These are phyloP conservation scores for Mycena olivaceomarginata DNA, from an alignment of 768 basidiomycete genomes.

Conservation along the genomic window DNA sequence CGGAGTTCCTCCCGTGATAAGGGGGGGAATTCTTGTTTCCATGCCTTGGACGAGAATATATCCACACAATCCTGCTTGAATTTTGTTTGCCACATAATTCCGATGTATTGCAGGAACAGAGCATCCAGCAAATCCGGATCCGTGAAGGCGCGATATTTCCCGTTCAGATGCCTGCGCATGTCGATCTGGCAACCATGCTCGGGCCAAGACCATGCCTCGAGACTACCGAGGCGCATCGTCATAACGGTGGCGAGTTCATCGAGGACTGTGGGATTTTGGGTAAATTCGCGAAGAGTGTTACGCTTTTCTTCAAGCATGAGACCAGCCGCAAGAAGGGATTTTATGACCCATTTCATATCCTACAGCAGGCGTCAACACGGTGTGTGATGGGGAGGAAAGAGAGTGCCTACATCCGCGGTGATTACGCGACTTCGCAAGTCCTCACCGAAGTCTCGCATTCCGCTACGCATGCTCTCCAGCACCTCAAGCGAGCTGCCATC, in stretches of 20 bases:
- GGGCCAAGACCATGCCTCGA: constrained; percentile 68
- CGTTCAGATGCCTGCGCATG: constrained; percentile 68
- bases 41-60: constrained; percentile 59
- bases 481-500: constrained; percentile 50
- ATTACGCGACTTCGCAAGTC: neutral
- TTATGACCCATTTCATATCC: constrained; percentile 16
- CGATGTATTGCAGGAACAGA: constrained; percentile 66
- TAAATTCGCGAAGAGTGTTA: constrained; percentile 14
- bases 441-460: constrained; percentile 46
- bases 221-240: constrained; percentile 64
- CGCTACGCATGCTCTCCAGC: constrained; percentile 54
- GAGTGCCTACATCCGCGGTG: neutral
- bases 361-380: neutral
- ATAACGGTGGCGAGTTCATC: constrained; percentile 60
- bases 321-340: neutral
- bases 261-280: neutral
- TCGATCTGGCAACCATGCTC: constrained; percentile 62
- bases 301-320: constrained; percentile 12
- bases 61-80: constrained; percentile 55
- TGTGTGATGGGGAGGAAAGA: neutral
- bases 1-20: constrained; percentile 38
- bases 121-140: constrained; percentile 69
- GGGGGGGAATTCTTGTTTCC: constrained; percentile 52
- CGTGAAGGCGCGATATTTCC: constrained; percentile 70
- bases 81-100: constrained; percentile 63